phyloP scores from a whole-genome alignment of 192 early-diverging fungal genomes.

The Helicostylum pulchrum region DNA sequence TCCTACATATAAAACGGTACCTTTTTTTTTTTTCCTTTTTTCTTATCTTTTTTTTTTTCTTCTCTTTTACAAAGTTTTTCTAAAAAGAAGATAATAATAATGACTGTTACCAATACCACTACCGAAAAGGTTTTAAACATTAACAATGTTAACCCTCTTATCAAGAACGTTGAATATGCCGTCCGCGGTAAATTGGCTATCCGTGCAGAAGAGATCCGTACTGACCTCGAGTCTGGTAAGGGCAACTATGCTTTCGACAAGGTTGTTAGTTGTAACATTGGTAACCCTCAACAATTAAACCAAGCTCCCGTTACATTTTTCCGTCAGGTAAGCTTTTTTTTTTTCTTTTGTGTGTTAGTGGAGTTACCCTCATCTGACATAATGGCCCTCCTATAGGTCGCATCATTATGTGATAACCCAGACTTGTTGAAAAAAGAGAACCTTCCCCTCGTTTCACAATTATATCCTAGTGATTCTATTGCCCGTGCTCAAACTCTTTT shows the following conservation, averaged over 20 bases:
- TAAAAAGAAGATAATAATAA: not conserved
- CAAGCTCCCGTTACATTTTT: constrained; percentile 96
- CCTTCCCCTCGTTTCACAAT: constrained; percentile 39
- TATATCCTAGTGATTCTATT: constrained; percentile 87
- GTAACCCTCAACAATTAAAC: constrained; percentile 87
- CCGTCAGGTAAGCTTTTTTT: constrained; percentile 66
- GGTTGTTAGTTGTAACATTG: constrained; percentile 85
- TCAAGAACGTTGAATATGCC: constrained; percentile 88
- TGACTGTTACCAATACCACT: constrained; percentile 4
- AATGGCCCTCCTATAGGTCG: constrained; percentile 50
- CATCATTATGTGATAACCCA: constrained; percentile 86
- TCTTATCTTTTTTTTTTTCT: not conserved
- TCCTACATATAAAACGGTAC: not conserved
- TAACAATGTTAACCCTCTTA: constrained; percentile 67
- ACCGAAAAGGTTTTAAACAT: constrained; percentile 28
- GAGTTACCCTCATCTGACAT: not conserved
- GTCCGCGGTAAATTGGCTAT: constrained; percentile 95
- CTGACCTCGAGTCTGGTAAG: constrained; percentile 43
- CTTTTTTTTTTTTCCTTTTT: constrained; percentile 3
- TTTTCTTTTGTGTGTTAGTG: too few relatives aligned
- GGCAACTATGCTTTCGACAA: constrained; percentile 61
- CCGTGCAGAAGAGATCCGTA: constrained; percentile 77
- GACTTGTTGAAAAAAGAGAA: constrained; percentile 68
- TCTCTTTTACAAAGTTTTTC: not conserved
- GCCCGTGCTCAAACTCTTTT: constrained; percentile 73